Conservation (phyloP, 2,329 filamentous ascomycete species). For the Claviceps paspali region DNA sequence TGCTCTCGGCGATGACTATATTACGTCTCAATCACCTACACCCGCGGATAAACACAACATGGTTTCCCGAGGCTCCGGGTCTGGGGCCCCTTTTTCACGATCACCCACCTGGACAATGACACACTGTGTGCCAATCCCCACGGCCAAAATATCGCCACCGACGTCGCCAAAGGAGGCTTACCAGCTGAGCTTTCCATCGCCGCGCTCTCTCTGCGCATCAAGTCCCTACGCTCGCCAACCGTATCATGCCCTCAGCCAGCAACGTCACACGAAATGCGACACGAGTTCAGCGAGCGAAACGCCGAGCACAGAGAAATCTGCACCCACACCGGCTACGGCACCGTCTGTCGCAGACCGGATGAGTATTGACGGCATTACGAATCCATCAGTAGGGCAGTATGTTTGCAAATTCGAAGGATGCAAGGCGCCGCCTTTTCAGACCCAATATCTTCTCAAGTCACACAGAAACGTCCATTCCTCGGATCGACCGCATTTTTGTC, state of each 20-base stretch:
- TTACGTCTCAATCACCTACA: slow-evolving; percentile 15
- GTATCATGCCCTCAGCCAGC: slow-evolving; percentile 18
- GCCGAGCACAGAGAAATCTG: slow-evolving; percentile 29
- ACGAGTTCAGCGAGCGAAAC: slow-evolving; percentile 30
- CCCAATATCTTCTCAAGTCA: slow-evolving; percentile 62
- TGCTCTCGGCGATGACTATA: slow-evolving; percentile 19
- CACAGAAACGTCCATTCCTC: slow-evolving; percentile 60
- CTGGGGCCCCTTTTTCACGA: slow-evolving; percentile 14
- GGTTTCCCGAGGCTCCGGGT: slow-evolving; percentile 11
- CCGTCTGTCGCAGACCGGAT: slow-evolving; percentile 33
- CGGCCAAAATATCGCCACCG: slow-evolving; percentile 25
- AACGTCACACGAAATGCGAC: slow-evolving; percentile 26
- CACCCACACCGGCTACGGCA: slow-evolving; percentile 25
- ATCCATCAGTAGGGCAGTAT: slow-evolving; percentile 35
- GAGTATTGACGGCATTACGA: slow-evolving; percentile 43
- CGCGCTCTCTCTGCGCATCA: slow-evolving; percentile 24
- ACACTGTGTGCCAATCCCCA: slow-evolving; percentile 17
- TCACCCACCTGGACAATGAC: slow-evolving; percentile 21
- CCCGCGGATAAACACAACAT: slow-evolving; percentile 18
- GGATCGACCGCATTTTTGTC: slow-evolving; percentile 49
- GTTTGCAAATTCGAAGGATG: slow-evolving; percentile 49
- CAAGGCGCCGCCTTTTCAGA: slow-evolving; percentile 59
- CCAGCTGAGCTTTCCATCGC: slow-evolving; percentile 30
- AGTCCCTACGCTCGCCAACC: slow-evolving; percentile 24
- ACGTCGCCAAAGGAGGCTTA: slow-evolving; percentile 34